Evolutionary conservation across 148 eudicot genomes (phyloP), one percentile per base, ranked within the genome.

Genomic region (Tetragonia tetragonoides): DNA sequence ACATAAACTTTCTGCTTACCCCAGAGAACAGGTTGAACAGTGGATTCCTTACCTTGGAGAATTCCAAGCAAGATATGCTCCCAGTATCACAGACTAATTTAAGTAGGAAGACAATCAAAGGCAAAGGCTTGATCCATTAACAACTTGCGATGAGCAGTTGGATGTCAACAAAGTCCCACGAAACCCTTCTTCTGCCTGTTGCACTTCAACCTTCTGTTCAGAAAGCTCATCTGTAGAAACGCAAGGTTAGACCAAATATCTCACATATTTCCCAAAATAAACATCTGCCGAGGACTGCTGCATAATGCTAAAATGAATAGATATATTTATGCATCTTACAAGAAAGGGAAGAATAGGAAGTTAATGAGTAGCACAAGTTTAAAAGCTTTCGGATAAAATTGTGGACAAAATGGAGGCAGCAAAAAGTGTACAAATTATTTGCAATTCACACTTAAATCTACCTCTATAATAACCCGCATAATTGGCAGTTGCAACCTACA

Each of bases 141-240:
- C 85, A 63, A 83, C 79, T 81, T 89, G 97, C 39, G 88, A 87
- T 21, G 93, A 75, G 24, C 88, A 72, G 76, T 79, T 91, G 72
- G 93, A 96, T 54, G 98, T 83, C 81, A 96, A 84, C 28, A 93
- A 89, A 71, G 97, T 86, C 76, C 99, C 99, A 63, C 97, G 93
- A 83, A 96, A 96, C 70, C 99, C 99, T 86, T 86, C 98, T 77
- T 96, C 99, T 59, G 90, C 79, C 79, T 77, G 87, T 70, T 84
- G 91, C 66, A 83, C 85, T 78, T 91, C 98, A 80, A 85, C 68
- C 86, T 91, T 91, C 67, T 88, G 89, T 68, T 82, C 93, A 47
- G 91, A 89, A 67, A 96, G 89, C 87, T 96, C 99, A 87, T 96
- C 99, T 96, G 88, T 20, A 66, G 59, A 79, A 60, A 66, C 40